Evolutionary conservation across 202 grass and related monocot genomes (phyloP).

Genomic region (Zoysia matrella): DNA sequence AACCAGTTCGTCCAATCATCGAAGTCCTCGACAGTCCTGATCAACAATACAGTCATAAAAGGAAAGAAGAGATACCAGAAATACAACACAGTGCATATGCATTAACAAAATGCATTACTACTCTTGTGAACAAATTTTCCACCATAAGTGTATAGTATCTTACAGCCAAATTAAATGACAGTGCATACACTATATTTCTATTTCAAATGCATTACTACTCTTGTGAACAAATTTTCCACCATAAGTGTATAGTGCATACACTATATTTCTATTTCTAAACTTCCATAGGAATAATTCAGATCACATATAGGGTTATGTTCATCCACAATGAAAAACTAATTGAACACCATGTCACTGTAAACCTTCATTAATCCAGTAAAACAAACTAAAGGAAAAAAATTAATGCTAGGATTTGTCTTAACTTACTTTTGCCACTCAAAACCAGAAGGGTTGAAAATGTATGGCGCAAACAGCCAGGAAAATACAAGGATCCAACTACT

Average conservation of each 20-base stretch:
- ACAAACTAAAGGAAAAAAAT: background rate
- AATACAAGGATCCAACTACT: conserved; percentile 96
- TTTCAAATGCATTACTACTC: background rate
- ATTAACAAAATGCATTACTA: conserved; percentile 18
- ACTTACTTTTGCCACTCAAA: conserved; percentile 99
- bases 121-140: background rate
- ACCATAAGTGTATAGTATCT: background rate
- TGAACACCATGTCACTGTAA: too few species aligned
- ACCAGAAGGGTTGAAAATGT: conserved; percentile 99
- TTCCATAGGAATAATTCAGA: conserved; percentile 3
- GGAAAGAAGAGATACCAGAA: background rate
- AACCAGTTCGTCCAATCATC: conserved; percentile 95
- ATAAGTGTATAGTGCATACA: too few species aligned
- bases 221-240: too few species aligned
- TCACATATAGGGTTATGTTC: background rate
- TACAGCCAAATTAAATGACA: background rate
- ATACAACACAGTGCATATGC: background rate
- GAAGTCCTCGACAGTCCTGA: conserved; percentile 91
- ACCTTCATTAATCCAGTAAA: too few species aligned
- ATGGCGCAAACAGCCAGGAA: conserved; percentile 95
- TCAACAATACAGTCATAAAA: conserved; percentile 9
- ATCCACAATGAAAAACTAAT: background rate
- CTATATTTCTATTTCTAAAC: background rate
- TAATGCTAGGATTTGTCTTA: conserved; percentile 10
- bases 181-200: conserved; percentile 6